These are phyloP conservation scores for Termitomyces sp. DNA, from an alignment of 768 basidiomycete species.

Conservation along the genomic window DNA sequence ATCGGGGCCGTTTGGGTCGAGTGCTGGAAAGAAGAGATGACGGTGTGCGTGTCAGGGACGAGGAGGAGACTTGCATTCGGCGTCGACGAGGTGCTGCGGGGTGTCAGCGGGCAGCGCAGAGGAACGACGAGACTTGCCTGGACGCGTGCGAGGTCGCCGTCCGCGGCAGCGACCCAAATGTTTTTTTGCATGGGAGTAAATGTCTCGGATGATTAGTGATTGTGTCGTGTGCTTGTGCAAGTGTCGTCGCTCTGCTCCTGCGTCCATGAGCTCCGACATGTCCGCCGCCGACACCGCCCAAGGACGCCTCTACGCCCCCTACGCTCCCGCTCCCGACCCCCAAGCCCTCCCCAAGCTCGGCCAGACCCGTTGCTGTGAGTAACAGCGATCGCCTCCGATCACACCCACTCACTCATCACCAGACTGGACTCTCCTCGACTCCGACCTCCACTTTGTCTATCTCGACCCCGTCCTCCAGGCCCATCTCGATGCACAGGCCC, in stretches of 20 bases:
- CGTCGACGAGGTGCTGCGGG: constrained; percentile 56
- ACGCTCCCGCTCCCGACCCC: constrained; percentile 33
- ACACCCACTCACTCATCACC: constrained; percentile 18
- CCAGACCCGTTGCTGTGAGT: constrained; percentile 77
- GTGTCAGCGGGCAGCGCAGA: constrained; percentile 2
- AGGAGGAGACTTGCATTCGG: constrained; percentile 40
- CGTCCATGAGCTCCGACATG: not conserved
- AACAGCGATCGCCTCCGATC: constrained; percentile 37
- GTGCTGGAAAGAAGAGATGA: constrained; percentile 37
- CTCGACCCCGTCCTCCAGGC: constrained; percentile 74
- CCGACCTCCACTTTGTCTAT: constrained; percentile 76
- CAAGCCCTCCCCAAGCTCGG: constrained; percentile 53
- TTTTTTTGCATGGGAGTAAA: constrained; percentile 42
- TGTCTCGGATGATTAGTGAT: constrained; percentile 8
- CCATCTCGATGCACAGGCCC: constrained; percentile 72
- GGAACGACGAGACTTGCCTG: constrained; percentile 37
- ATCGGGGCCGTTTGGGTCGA: constrained; percentile 73
- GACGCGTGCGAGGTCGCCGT: constrained; percentile 81
- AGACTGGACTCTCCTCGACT: constrained; percentile 84
- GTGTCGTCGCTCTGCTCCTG: not conserved
- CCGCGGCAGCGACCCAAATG: constrained; percentile 92
- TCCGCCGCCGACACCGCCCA: not conserved
- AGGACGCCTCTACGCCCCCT: constrained; percentile 23
- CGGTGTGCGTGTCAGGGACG: constrained; percentile 19
- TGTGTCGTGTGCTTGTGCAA: too few relatives aligned